Conservation (phyloP, 2,329 filamentous ascomycete species). For the Teratosphaeria zuluensis region DNA sequence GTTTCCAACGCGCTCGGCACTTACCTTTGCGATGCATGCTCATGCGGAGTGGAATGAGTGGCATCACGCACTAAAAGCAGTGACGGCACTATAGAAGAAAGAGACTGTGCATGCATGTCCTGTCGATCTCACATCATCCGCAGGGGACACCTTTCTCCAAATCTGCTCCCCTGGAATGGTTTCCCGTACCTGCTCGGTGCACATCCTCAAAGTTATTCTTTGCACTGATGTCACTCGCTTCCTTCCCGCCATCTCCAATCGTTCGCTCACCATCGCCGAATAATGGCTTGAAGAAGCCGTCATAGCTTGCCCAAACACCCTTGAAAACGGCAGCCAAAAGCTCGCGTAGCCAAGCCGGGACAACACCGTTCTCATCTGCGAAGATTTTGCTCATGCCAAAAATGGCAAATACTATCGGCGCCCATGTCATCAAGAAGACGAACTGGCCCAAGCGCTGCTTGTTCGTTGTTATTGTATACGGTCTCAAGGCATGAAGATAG, state of each 20-base stretch:
- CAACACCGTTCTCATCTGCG: constrained; percentile 55
- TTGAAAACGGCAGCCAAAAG: constrained; percentile 45
- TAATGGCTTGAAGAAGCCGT: constrained; percentile 49
- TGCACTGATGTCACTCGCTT: neutral
- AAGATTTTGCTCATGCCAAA: constrained; percentile 42
- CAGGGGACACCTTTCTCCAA: neutral
- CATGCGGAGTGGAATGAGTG: neutral
- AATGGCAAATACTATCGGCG: constrained; percentile 48
- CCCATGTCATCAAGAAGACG: constrained; percentile 52
- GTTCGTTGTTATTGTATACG: constrained; percentile 59
- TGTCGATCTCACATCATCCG: neutral
- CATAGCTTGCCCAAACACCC: constrained; percentile 56
- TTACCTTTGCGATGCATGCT: neutral
- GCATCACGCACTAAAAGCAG: neutral
- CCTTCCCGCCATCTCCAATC: constrained; percentile 20
- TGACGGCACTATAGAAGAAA: neutral
- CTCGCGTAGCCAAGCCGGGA: constrained; percentile 57
- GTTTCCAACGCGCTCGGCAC: neutral
- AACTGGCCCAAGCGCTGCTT: constrained; percentile 57
- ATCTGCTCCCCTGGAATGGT: neutral
- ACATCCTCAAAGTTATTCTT: neutral
- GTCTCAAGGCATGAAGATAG: constrained; percentile 59
- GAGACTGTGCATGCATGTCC: neutral
- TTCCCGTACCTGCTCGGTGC: neutral
- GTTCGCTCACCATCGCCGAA: constrained; percentile 85